Conservation (phyloP, 2,329 filamentous ascomycete species). For the Aureobasidium leucospermi region DNA sequence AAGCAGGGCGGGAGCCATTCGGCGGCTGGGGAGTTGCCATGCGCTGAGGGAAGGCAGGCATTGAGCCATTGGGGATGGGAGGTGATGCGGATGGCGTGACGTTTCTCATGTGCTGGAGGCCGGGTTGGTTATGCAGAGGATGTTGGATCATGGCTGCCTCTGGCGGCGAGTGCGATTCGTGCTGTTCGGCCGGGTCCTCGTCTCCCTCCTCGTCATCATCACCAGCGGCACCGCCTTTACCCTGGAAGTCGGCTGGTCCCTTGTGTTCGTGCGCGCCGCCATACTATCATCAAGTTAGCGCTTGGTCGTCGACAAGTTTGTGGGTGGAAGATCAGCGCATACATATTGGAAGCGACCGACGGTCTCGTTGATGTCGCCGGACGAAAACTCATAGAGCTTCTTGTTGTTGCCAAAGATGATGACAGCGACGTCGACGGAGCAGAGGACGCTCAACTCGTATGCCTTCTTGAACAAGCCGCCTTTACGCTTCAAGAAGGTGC, state of each 20-base stretch:
- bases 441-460: constrained; percentile 94
- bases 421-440: constrained; percentile 95
- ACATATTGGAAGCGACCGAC: constrained; percentile 87
- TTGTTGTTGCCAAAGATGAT: constrained; percentile 99
- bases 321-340: constrained; percentile 35
- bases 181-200: constrained; percentile 27
- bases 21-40: constrained; percentile 77
- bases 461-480: constrained; percentile 99
- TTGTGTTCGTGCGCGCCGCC: constrained; percentile 93
- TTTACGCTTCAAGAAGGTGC: constrained; percentile 97
- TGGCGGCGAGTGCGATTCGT: constrained; percentile 55
- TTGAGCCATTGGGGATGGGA: constrained; percentile 66
- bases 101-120: constrained; percentile 76
- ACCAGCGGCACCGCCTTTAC: constrained; percentile 56
- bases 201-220: constrained; percentile 68
- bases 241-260: constrained; percentile 84
- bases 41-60: constrained; percentile 58
- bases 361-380: constrained; percentile 84
- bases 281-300: constrained; percentile 54
- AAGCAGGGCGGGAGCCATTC: constrained; percentile 67
- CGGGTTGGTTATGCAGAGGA: constrained; percentile 45
- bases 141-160: constrained; percentile 47
- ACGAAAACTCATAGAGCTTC: constrained; percentile 97
- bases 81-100: constrained; percentile 81
- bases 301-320: constrained; percentile 9